Evolutionary conservation across 2,329 filamentous ascomycete species (phyloP), one percentile per base, ranked within the genome.

Genomic region (Exophiala lecanii-corni): DNA sequence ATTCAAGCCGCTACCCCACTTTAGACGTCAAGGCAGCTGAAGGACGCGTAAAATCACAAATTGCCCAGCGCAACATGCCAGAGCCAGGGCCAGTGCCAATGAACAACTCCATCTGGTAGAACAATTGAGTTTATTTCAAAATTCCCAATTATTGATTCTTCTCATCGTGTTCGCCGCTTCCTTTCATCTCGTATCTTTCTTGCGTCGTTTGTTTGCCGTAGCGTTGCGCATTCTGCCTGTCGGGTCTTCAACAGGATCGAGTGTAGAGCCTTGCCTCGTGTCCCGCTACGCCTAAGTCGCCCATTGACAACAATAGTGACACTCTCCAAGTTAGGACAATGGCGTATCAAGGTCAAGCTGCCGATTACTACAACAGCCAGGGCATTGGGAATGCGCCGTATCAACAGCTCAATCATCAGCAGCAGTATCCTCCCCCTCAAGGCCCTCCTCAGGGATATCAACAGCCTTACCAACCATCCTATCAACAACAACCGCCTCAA

Each of bases 301-400:
- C n/a, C n/a, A n/a, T n/a, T n/a, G n/a, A n/a, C n/a, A n/a, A n/a
- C n/a, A n/a, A n/a, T n/a, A n/a, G n/a, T n/a, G n/a, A n/a, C n/a
- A n/a, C n/a, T n/a, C n/a, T n/a, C n/a, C n/a, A n/a, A n/a, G n/a
- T n/a, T n/a, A n/a, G 6, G 23, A 28, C 15, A 35, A 55, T 55
- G 53, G 48, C 53, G 30, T 40, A 54, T 30, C 53, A 52, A 41
- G 53, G 53, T 31, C 47, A 56, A 50, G 54, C 54, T 17, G 51
- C 51, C 9, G 49, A 44, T 26, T 56, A 54, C 33, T 56, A 56
- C 51, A 50, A 43, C 21, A 44, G 17, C 28, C 43, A 50, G 19
- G 35, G 37, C 15, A 39, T 37, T 30, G 32, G n/a, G 10, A 31
- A 33, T 13, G 28, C 13, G 39, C 40, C 31, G 23, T 43, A 43